Percentiles rank a stretch among this genome's conserved stretches.
Conservation (phyloP, 352 stramenopile genomes). For the Globisporangium recalcitrans region DNA sequence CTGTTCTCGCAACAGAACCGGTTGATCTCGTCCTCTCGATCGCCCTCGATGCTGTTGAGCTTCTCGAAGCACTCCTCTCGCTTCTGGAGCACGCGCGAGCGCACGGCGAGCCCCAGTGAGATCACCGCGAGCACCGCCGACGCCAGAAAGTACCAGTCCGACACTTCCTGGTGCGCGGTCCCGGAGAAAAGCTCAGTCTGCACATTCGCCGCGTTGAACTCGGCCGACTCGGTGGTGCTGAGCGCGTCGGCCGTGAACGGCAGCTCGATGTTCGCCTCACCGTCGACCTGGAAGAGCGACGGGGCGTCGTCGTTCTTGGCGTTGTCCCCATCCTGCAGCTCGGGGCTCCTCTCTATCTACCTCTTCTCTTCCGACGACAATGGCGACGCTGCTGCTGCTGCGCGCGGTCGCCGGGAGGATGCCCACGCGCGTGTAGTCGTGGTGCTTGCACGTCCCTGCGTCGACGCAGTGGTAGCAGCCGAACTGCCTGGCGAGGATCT, state of each 20-base stretch:
- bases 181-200: not conserved
- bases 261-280: slow-evolving; percentile 1
- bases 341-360: not conserved
- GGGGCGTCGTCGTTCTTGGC: not conserved
- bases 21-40: slow-evolving; percentile 67
- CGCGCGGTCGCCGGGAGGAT: not conserved
- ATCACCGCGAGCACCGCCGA: slow-evolving; percentile 36
- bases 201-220: slow-evolving; percentile 10
- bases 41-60: slow-evolving; percentile 30
- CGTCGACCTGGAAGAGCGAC: not conserved
- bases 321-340: not conserved
- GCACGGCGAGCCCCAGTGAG: slow-evolving; percentile 35
- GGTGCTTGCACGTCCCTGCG: slow-evolving; percentile 19
- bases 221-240: slow-evolving; percentile 8
- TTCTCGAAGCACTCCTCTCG: slow-evolving; percentile 26
- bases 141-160: slow-evolving; percentile 42
- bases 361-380: not conserved
- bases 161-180: slow-evolving; percentile 18
- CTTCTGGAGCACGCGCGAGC: slow-evolving; percentile 10
- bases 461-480: slow-evolving; percentile 59
- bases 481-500: slow-evolving; percentile 34
- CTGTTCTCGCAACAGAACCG: slow-evolving; percentile 42
- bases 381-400: not conserved
- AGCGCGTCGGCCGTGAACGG: slow-evolving; percentile 19
- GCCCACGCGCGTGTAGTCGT: slow-evolving; percentile 2